A percentile compares a stretch with the other conserved stretches of the same genome.
phyloP scores from a whole-genome alignment of 306 rosid genomes.

The Lotus japonicus region DNA sequence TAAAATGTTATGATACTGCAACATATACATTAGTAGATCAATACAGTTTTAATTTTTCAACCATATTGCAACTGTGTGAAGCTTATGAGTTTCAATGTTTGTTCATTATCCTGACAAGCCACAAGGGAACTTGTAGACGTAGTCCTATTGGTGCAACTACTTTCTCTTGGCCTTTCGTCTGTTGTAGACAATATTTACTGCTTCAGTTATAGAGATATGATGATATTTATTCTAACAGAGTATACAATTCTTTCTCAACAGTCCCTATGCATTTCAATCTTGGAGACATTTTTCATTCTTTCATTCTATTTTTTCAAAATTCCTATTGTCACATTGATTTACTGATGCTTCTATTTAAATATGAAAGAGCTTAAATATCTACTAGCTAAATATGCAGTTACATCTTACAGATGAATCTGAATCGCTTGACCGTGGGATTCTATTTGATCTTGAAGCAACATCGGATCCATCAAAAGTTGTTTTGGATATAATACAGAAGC shows the following conservation, averaged over 20 bases:
- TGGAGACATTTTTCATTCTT: not conserved
- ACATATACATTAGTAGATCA: not conserved
- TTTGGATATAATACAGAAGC: not conserved
- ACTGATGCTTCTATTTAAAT: conserved; percentile 4
- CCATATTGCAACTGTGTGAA: not conserved
- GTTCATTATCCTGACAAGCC: not conserved
- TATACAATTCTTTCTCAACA: not conserved
- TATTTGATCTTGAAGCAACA: not conserved
- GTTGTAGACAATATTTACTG: not conserved
- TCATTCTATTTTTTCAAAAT: not conserved
- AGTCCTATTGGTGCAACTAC: not conserved
- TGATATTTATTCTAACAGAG: too few relatives aligned
- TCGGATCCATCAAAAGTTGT: not conserved
- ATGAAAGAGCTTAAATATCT: not conserved
- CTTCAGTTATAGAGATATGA: not conserved
- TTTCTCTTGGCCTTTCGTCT: not conserved
- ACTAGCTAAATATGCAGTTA: not conserved
- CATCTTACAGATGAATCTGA: not conserved
- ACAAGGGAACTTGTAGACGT: not conserved
- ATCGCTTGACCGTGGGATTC: not conserved
- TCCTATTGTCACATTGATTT: not conserved
- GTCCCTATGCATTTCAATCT: not conserved
- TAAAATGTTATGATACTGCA: not conserved
- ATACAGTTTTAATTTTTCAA: too few relatives aligned
- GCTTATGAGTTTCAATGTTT: not conserved